Evolutionary conservation across 1,139 yeast genomes (phyloP).

Genomic region (Diutina sp.): DNA sequence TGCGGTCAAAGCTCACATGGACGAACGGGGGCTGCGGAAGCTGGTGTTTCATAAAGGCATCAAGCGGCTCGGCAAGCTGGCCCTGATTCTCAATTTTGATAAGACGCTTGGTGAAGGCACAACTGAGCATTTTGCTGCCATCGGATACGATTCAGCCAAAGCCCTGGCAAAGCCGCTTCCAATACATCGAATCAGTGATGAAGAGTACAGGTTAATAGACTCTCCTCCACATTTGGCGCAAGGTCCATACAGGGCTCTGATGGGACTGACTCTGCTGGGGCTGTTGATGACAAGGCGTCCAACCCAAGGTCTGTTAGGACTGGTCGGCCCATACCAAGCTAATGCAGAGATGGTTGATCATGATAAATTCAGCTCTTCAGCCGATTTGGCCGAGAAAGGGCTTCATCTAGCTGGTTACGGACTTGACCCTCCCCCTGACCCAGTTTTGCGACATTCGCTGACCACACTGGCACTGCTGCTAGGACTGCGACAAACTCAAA

Average conservation of each 20-base stretch:
- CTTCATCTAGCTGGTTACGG: slow-evolving; percentile 15
- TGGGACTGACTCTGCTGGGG: slow-evolving; percentile 1
- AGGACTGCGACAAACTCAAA: slow-evolving; percentile 11
- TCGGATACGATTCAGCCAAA: slow-evolving; percentile 17
- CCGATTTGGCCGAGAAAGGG: slow-evolving; percentile 11
- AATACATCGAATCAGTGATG: slow-evolving; percentile 17
- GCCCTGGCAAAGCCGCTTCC: slow-evolving; percentile 17
- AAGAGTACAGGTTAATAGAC: not conserved
- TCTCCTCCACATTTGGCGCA: not conserved
- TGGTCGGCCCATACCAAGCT: slow-evolving; percentile 6
- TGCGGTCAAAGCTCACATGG: not conserved
- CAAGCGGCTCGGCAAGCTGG: slow-evolving; percentile 9
- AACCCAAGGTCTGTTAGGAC: slow-evolving; percentile 5
- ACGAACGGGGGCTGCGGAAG: slow-evolving; percentile 2
- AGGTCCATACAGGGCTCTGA: not conserved
- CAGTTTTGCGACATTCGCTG: not conserved
- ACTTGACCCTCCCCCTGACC: slow-evolving; percentile 7
- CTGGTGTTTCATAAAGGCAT: slow-evolving; percentile 9
- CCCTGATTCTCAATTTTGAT: slow-evolving; percentile 8
- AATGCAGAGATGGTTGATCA: slow-evolving; percentile 6
- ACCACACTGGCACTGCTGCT: not conserved
- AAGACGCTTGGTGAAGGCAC: slow-evolving; percentile 3
- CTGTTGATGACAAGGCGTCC: not conserved
- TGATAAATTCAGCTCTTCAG: slow-evolving; percentile 6
- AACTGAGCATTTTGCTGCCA: slow-evolving; percentile 17